Base-by-base conservation (phyloP, 2,329 filamentous ascomycete species). In the Kalaharituber pfeilii region DNA sequence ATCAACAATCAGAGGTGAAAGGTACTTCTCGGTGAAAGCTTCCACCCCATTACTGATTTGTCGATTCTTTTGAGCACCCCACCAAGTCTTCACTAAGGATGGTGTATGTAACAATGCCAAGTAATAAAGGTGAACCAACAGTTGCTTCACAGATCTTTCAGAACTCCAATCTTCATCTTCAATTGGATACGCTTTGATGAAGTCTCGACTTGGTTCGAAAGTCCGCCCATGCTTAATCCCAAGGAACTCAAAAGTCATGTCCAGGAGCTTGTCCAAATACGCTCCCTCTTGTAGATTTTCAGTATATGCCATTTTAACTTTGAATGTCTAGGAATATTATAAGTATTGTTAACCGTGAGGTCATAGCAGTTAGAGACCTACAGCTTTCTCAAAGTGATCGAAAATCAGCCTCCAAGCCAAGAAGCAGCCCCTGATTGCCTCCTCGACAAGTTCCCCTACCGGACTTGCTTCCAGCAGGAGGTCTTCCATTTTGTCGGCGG, bases 401-500 rank as follows among this genome's bases (percentile, higher is more conserved):
- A 94, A 96, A 0, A 95, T 75, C 1, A 96, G 73, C 59, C 85
- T 78, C 91, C 91, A 98, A 9, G 86, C 84, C 26, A 94, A 72
- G 2, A 98, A 73, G 64, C 95, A 98, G 8, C 81, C 79, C 52
- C 86, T 79, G 49, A 94, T 72, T 0, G 76, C 65, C 0, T 78
- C 71, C 9, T 86, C 86, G 62, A 88, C 83, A 22, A 25, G 24
- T 13, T 25, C 24, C 24, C 42, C 42, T 13, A 25, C 18, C 29
- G 66, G 71, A 15, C 77, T 72, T 4, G 80, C 74, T 22, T 87
- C 78, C 30, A 75, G 22, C 2, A 47, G 72, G 7, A 81, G 76
- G 49, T 84, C 73, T n/a, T 82, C 76, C 2, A 84, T 72, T n/a
- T 55, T 50, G 1, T 9, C 39, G 30, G 52, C 33, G 29, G 0